These are phyloP conservation scores for Melaleuca alternifolia DNA, from an alignment of 345 rosid genomes.

Conservation along the genomic window DNA sequence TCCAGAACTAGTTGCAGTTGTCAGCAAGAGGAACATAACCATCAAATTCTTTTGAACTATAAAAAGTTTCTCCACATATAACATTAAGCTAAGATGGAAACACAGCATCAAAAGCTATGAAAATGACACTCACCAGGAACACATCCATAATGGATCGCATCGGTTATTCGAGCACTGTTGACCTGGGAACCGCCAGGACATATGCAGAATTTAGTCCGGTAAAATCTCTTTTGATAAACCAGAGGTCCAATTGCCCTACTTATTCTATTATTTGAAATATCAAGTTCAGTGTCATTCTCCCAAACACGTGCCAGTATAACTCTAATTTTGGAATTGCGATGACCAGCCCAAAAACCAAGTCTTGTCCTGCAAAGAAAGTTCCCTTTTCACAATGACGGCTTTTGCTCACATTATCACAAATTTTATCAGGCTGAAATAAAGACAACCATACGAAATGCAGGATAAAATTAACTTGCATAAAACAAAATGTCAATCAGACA, in stretches of 20 bases:
- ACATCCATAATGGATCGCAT: slow-evolving; percentile 96
- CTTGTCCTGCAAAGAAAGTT: slow-evolving; percentile 49
- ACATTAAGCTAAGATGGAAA: not conserved
- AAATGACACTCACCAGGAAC: slow-evolving; percentile 57
- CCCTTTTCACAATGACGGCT: not conserved
- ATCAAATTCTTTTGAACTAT: not conserved
- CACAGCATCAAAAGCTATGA: not conserved
- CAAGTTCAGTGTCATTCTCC: slow-evolving; percentile 93
- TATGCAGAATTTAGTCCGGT: slow-evolving; percentile 80
- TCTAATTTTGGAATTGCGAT: slow-evolving; percentile 85
- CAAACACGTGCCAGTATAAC: slow-evolving; percentile 91
- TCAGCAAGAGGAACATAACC: not conserved
- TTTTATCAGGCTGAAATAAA: not conserved
- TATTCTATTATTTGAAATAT: slow-evolving; percentile 80
- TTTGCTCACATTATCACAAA: not conserved
- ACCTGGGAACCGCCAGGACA: slow-evolving; percentile 99
- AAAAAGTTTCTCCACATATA: not conserved
- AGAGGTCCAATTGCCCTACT: slow-evolving; percentile 76
- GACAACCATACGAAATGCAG: not conserved
- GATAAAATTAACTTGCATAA: not conserved
- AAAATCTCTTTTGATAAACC: slow-evolving; percentile 85
- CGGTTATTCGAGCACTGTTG: slow-evolving; percentile 92
- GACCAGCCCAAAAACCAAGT: slow-evolving; percentile 98
- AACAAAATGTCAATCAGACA: not conserved
- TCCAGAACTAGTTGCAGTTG: not conserved